Evolutionary conservation across 345 rosid species (phyloP), one percentile per base, ranked within the genome.

Genomic region (Pseudoturritis turrita): DNA sequence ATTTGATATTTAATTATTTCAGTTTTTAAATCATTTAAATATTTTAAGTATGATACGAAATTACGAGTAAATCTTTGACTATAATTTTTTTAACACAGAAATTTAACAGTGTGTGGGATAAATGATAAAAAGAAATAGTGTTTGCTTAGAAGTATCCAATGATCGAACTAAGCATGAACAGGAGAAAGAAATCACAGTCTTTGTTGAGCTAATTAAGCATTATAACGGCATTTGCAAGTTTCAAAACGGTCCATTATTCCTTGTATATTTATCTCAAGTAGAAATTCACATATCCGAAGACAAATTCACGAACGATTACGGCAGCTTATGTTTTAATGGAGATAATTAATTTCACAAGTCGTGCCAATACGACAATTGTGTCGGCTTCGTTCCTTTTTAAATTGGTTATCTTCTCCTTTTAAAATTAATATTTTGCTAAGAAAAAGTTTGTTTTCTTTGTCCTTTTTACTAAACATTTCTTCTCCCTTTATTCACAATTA

Each of bases 331-430:
- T 36, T 21, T 31, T 28, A n/a, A 26, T 51, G 2, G 7, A 4
- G 45, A 26, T 29, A 5, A 13, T 39, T 49, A 60, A 6, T 63
- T 43, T 50, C 6, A 55, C 49, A 65, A 65, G 65, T 55, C 58
- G 18, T 73, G 31, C 31, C 25, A 47, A 65, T 56, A 56, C 26
- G 72, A 73, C 60, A 65, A 57, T 35, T 65, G 51, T 73, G 60
- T 65, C 72, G 44, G 58, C 36, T 47, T 56, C 65, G 3, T 36
- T 73, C 49, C 21, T 45, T 47, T 63, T 65, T 0, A 25, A 65
- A 25, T 37, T 65, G 49, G n/a, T 39, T 47, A 53, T 37, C 44
- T 56, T 65, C 56, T 73, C 19, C 36, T 73, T 46, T 11, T 6
- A 29, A 64, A n/a, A n/a, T n/a, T n/a, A n/a, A n/a, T n/a, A n/a